These are phyloP conservation scores for Cladophialophora exuberans DNA, from an alignment of 2,329 filamentous ascomycete species.

Conservation along the genomic window DNA sequence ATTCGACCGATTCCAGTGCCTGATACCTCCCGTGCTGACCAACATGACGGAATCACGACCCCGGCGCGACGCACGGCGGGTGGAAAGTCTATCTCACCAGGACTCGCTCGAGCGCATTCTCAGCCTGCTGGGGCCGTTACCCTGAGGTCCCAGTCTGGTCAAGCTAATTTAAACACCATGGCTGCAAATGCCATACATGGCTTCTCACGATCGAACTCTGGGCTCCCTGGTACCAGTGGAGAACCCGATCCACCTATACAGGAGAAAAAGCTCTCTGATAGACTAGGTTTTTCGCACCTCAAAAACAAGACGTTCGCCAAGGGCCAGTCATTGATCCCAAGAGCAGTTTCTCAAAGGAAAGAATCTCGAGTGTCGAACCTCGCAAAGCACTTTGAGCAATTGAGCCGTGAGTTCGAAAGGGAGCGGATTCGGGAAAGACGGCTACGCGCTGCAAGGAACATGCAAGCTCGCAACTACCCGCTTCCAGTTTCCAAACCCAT, in stretches of 20 bases:
- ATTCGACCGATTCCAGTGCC: not conserved
- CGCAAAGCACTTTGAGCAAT: conserved; percentile 92
- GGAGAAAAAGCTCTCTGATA: conserved; percentile 79
- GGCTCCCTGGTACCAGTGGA: conserved; percentile 3
- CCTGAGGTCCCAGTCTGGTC: conserved; percentile 37
- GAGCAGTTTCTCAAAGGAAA: conserved; percentile 73
- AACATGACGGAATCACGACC: not conserved
- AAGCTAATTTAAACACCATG: conserved; percentile 26
- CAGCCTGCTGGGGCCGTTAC: conserved; percentile 48
- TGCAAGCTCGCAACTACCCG: conserved; percentile 79
- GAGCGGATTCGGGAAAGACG: conserved; percentile 85
- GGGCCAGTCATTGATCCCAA: conserved; percentile 76
- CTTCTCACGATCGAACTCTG: conserved; percentile 21
- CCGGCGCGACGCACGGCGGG: conserved; percentile 32
- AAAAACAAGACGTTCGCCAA: conserved; percentile 59
- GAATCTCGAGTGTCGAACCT: conserved; percentile 85
- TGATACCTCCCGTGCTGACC: conserved; percentile 1
- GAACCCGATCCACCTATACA: conserved; percentile 44
- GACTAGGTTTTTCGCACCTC: conserved; percentile 66
- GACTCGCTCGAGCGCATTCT: conserved; percentile 55
- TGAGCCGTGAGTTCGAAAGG: conserved; percentile 95
- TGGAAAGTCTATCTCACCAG: conserved; percentile 48
- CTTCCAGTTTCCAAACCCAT: conserved; percentile 92
- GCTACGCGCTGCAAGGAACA: conserved; percentile 76
- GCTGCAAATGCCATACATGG: conserved; percentile 32